Conservation (phyloP, 768 basidiomycete genomes). For the Phylloporus arenicola region DNA sequence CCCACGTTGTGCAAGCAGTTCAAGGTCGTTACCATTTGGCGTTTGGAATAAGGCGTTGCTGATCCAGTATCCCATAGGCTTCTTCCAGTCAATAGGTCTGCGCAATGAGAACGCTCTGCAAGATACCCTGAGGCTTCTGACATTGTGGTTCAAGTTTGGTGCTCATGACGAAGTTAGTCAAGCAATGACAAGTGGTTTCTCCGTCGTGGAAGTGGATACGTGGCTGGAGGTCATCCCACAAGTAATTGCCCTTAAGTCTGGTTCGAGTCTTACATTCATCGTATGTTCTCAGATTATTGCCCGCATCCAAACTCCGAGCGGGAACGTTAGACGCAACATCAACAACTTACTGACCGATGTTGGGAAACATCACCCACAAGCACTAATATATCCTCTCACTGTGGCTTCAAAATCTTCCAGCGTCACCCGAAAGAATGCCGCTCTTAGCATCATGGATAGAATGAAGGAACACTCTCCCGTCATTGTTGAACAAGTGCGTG, state of each 20-base stretch:
- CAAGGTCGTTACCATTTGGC: conserved; percentile 48
- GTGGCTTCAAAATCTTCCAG: conserved; percentile 97
- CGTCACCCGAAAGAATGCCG: conserved; percentile 71
- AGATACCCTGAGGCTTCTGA: conserved; percentile 87
- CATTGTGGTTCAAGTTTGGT: conserved; percentile 98
- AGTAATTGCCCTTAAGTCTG: conserved; percentile 38
- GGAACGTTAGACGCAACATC: conserved; percentile 83
- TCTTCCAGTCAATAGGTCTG: conserved; percentile 92
- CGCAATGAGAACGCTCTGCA: conserved; percentile 89
- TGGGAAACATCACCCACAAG: conserved; percentile 96
- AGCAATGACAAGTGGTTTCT: conserved; percentile 84
- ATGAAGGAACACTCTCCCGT: conserved; percentile 87
- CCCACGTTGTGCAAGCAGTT: conserved; percentile 90
- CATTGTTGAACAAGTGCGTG: conserved; percentile 80
- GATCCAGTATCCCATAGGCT: conserved; percentile 45
- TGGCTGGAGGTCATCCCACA: conserved; percentile 99
- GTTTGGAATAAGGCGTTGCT: conserved; percentile 4
- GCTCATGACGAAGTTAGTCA: conserved; percentile 83
- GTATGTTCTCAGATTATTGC: conserved; percentile 75
- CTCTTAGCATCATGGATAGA: conserved; percentile 79
- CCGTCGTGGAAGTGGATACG: conserved; percentile 88
- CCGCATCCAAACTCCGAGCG: conserved; percentile 90
- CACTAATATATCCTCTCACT: conserved; percentile 90
- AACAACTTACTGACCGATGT: conserved; percentile 85
- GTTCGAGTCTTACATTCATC: not conserved